Evolutionary conservation across 1,139 yeast species (phyloP), one percentile per base, ranked within the genome.

Genomic region (Geotrichum phurueaensis): DNA sequence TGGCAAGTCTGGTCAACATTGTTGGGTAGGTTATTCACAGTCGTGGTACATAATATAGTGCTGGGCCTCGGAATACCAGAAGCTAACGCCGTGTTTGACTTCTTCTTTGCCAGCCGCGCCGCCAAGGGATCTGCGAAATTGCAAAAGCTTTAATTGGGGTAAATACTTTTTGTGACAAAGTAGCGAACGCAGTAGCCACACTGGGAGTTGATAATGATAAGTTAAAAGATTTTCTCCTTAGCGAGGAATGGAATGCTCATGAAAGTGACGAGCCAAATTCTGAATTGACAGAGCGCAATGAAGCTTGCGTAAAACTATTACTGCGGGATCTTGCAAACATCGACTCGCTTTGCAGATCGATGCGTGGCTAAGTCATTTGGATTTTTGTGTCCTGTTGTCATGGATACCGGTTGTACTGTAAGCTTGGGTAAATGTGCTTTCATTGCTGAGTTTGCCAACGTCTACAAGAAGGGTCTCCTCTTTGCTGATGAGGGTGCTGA

Each of bases 1-100:
- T 60, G 62, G 23, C 62, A 57, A 43, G 62, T 61, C 15, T 63
- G 64, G 23, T 65, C 68, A 31, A 31, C 45, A 15, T 50, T 48
- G 43, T 54, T 50, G 12, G 63, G 56, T 18, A 36, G 43, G 27
- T 45, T 39, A 47, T 22, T 22, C n/a, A 9, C 50, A 51, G 39
- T 27, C 27, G 6, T 15, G 29, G 27, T 31, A 22, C 47, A 18
- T 29, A 50, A 15, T 45, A 56, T 13, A 33, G 60, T 45, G 25
- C 51, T 39, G 45, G 60, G 43, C 27, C 63, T 27, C 53, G 59
- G 58, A 52, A 52, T 48, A 31, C 43, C 51, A 15, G 54, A 25
- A 9, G 23, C 55, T 22, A 47, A 45, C 22, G 48, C 43, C n/a
- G 33, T 27, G 36, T n/a, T 36, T n/a, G 57, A 58, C 15, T 23